Percentiles rank a stretch among this genome's conserved stretches.
Conservation (phyloP, 495 filamentous ascomycete genomes). For the Lepidopterella palustris region DNA sequence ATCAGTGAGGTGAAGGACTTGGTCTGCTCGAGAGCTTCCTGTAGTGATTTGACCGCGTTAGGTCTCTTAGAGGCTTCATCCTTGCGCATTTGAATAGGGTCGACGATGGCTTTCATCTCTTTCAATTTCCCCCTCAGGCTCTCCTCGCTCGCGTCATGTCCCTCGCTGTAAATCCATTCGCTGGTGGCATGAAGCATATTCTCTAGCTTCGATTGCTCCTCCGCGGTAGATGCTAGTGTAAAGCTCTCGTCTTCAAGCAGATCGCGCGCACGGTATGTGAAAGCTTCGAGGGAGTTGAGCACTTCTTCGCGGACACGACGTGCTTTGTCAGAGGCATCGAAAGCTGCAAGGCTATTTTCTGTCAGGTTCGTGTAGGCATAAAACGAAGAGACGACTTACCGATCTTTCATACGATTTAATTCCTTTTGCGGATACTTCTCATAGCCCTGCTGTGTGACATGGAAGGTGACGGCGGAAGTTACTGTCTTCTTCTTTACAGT, state of each 20-base stretch:
- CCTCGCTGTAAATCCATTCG: constrained; percentile 89
- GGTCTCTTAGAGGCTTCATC: constrained; percentile 62
- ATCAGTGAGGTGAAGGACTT: constrained; percentile 50
- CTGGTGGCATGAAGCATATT: constrained; percentile 58
- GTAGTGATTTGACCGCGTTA: constrained; percentile 54
- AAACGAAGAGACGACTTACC: constrained; percentile 16
- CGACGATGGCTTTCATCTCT: constrained; percentile 62
- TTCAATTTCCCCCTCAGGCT: constrained; percentile 69
- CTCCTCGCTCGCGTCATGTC: constrained; percentile 62
- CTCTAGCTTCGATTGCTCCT: constrained; percentile 55
- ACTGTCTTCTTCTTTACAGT: constrained; percentile 57
- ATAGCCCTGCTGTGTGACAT: constrained; percentile 54
- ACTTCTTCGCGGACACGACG: constrained; percentile 77
- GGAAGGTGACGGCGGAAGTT: constrained; percentile 61
- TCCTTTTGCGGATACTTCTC: constrained; percentile 53
- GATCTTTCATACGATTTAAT: constrained; percentile 56
- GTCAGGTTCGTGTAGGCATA: constrained; percentile 3
- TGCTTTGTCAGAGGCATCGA: constrained; percentile 73
- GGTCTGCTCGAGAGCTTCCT: constrained; percentile 55
- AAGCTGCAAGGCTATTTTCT: constrained; percentile 58
- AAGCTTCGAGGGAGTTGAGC: constrained; percentile 87
- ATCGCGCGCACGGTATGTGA: constrained; percentile 84
- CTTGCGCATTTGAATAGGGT: constrained; percentile 60
- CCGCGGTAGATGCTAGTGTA: constrained; percentile 56
- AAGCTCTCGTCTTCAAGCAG: constrained; percentile 70